Conservation (phyloP, 345 rosid genomes). For the Erucastrum elatum region DNA sequence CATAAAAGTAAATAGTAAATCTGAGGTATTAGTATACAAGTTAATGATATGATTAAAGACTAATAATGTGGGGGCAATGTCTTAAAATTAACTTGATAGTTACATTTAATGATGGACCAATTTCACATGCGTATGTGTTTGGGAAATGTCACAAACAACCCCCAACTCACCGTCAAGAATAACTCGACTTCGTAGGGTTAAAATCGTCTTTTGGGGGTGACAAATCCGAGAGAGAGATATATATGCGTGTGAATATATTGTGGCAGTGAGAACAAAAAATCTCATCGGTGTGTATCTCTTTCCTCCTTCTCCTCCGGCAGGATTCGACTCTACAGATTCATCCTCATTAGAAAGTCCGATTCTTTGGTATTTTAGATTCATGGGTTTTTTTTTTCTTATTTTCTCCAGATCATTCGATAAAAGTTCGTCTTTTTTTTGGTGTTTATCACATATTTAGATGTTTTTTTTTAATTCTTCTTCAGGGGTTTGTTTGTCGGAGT, state of each 20-base stretch:
- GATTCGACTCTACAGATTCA: conserved; percentile 36
- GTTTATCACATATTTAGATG: conserved; percentile 10
- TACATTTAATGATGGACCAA: conserved; percentile 22
- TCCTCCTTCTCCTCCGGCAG: conserved; percentile 23
- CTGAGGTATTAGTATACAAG: not conserved
- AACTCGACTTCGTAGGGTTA: not conserved
- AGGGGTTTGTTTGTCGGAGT: conserved; percentile 19
- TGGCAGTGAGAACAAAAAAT: not conserved
- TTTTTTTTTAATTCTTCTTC: not conserved
- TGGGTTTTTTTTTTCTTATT: not conserved
- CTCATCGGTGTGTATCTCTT: not conserved
- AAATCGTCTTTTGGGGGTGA: not conserved
- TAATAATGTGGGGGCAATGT: not conserved
- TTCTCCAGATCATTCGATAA: not conserved
- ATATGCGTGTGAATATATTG: conserved; percentile 8
- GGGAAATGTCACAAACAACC: conserved; percentile 22
- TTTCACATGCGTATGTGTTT: conserved; percentile 15
- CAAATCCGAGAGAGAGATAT: conserved; percentile 20
- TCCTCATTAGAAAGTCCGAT: conserved; percentile 21
- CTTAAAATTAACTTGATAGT: conserved; percentile 11
- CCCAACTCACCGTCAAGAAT: not conserved
- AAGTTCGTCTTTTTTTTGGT: not conserved
- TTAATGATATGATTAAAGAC: not conserved
- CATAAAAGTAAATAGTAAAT: no score
- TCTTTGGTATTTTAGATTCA: not conserved